Evolutionary conservation across 164 flowering plant genomes (phyloP).

Genomic region (Macadamia tetraphylla): DNA sequence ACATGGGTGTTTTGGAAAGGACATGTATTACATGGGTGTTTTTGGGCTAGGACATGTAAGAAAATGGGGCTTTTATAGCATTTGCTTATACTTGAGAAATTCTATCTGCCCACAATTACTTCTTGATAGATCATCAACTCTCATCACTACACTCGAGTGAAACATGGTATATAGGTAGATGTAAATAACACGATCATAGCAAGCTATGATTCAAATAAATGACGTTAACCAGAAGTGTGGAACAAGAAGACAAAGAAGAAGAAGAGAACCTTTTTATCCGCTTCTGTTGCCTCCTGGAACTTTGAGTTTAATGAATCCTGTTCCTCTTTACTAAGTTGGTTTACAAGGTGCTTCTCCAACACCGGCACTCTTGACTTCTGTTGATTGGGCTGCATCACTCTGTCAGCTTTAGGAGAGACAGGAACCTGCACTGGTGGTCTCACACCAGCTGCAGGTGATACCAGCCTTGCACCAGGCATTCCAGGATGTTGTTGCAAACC

Average conservation of each 20-base stretch:
- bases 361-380: constrained; percentile 76
- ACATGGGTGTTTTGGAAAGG: no score
- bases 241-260: neutral
- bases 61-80: no score
- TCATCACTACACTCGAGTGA: no score
- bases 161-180: no score
- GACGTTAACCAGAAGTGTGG: neutral
- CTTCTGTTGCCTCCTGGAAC: constrained; percentile 75
- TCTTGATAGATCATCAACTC: no score
- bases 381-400: constrained; percentile 31
- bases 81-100: no score
- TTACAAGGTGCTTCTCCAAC: constrained; percentile 74
- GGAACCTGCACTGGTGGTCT: constrained; percentile 49
- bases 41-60: no score
- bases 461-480: constrained; percentile 40
- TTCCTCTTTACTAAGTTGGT: constrained; percentile 86
- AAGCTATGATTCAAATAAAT: no score
- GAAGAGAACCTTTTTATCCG: constrained; percentile 62
- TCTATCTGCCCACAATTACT: no score
- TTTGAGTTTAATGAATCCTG: constrained; percentile 64
- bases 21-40: no score
- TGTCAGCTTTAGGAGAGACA: constrained; percentile 32
- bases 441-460: constrained; percentile 32
- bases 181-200: no score
- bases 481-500: constrained; percentile 60